Percentiles rank a stretch among this genome's conserved stretches.
Evolutionary conservation across 805 yeast genomes (phyloP).

Genomic region (Schwanniomyces yamadae): DNA sequence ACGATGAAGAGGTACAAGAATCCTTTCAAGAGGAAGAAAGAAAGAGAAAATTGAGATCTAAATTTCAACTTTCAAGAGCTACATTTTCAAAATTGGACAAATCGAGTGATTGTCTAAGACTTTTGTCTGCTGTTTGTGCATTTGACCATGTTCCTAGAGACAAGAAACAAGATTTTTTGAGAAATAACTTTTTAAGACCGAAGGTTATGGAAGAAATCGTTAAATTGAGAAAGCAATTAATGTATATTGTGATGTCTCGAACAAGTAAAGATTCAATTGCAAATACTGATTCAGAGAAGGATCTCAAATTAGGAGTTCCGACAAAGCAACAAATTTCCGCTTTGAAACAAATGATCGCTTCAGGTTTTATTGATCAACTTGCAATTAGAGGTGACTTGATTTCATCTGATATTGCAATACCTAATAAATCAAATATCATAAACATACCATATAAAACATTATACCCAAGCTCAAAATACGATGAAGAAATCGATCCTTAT

Average conservation of each 20-base stretch:
- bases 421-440: conserved; percentile 57
- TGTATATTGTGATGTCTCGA: conserved; percentile 68
- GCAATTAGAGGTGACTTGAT: conserved; percentile 79
- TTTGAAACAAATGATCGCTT: conserved; percentile 85
- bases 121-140: conserved; percentile 84
- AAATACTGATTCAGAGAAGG: conserved; percentile 31
- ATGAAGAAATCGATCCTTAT: conserved; percentile 46
- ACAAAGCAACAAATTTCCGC: conserved; percentile 66
- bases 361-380: conserved; percentile 90
- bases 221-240: conserved; percentile 77
- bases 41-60: conserved; percentile 43
- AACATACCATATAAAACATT: conserved; percentile 67
- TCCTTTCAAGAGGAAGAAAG: conserved; percentile 39
- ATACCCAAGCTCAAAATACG: conserved; percentile 40
- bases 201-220: conserved; percentile 83
- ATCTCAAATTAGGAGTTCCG: conserved; percentile 65
- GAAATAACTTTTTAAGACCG: conserved; percentile 64
- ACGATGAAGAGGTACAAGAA: conserved; percentile 35
- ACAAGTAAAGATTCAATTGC: conserved; percentile 63
- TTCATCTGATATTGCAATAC: conserved; percentile 58
- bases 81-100: conserved; percentile 68
- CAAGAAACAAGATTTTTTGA: conserved; percentile 47
- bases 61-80: conserved; percentile 57
- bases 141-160: conserved; percentile 66
- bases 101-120: conserved; percentile 69